Evolutionary conservation across 2,329 filamentous ascomycete species (phyloP), one percentile per base, ranked within the genome.

Genomic region (Fusarium veterinarium): DNA sequence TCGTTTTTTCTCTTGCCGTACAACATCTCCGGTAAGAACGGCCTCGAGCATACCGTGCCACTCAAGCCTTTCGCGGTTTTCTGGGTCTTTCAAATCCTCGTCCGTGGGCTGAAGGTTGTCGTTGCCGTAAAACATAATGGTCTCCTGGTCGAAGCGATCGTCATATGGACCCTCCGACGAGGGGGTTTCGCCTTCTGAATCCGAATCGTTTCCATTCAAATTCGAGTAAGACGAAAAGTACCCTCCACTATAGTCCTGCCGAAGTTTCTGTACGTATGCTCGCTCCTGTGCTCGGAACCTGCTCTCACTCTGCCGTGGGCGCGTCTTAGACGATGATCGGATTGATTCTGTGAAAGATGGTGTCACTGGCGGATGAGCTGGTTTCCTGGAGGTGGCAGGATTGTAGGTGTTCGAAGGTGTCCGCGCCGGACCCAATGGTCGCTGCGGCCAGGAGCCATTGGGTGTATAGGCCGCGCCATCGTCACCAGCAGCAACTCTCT

Each of bases 31-130:
- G 2, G 95, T 98, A 74, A 99, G 85, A 8, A 99, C 96, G 19
- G 95, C 97, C 67, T 95, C 94, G 63, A 99, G 85, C 96, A 99
- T 99, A 6, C 94, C 94, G 83, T 99, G 95, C 96, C 96, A 99
- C 83, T 99, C 96, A 30, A 99, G 86, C 48, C 95, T 88, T 82
- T 98, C 96, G 69, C 95, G 89, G 79, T 95, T 98, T 71, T 91
- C 91, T 2, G 95, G 93, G 76, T 98, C 93, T 81, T 93, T 92
- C 58, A 98, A 83, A 80, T 99, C 96, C 78, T 98, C 96, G 30
- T 94, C 88, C 7, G 94, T 96, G 2, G 95, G 95, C 77, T 96
- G 93, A 73, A 94, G 89, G 74, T 96, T 92, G 77, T 98, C 94
- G 77, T 95, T 95, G 64, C 94, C 93, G 79, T 97, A 95, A 77